Evolutionary conservation across 2,329 filamentous ascomycete species (phyloP).

Genomic region (Pseudogymnoascus sp.): DNA sequence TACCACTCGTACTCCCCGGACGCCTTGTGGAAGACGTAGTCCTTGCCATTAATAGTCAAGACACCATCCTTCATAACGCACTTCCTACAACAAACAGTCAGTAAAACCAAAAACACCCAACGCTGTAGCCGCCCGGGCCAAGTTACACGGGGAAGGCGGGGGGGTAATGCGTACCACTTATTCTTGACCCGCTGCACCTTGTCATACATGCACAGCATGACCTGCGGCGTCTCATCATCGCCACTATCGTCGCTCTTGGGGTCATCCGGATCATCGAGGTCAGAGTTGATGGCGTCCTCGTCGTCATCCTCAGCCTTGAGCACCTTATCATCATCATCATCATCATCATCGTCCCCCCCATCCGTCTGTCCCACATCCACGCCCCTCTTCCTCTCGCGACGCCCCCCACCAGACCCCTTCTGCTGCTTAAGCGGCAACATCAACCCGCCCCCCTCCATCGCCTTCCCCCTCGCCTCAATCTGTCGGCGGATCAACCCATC

Average conservation of each 20-base stretch:
- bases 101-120: constrained; percentile 7
- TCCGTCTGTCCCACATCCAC: constrained; percentile 38
- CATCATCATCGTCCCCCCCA: constrained; percentile 49
- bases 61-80: constrained; percentile 96
- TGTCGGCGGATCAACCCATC: constrained; percentile 62
- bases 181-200: constrained; percentile 99
- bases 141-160: neutral
- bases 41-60: constrained; percentile 83
- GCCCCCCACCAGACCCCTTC: constrained; percentile 21
- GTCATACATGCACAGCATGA: constrained; percentile 99
- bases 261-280: constrained; percentile 91
- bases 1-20: constrained; percentile 98
- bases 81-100: constrained; percentile 57
- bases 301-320: constrained; percentile 53
- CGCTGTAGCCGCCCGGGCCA: neutral
- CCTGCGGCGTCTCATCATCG: constrained; percentile 76
- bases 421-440: constrained; percentile 57
- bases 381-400: constrained; percentile 10
- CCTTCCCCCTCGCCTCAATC: constrained; percentile 55
- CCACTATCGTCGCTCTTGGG: constrained; percentile 76
- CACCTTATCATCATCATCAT: constrained; percentile 44
- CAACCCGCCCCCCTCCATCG: constrained; percentile 65
- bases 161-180: constrained; percentile 56
- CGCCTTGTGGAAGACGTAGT: constrained; percentile 97
- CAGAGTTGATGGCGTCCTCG: constrained; percentile 96